phyloP scores from a whole-genome alignment of 495 filamentous ascomycete genomes.

The Hypoxylon lienhwacheense region DNA sequence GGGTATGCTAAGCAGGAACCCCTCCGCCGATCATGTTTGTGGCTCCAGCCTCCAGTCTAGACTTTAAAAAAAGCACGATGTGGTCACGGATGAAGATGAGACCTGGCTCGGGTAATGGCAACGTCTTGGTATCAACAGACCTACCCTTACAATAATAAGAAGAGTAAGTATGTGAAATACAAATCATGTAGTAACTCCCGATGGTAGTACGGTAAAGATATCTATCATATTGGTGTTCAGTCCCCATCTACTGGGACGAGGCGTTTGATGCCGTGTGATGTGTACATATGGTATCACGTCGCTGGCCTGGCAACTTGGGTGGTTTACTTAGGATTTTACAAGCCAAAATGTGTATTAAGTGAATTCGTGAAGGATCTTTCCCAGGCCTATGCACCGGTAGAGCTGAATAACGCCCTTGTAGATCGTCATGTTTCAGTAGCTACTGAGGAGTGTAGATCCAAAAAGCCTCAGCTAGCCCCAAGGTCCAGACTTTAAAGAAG shows the following conservation, averaged over 20 bases:
- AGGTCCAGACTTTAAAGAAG: too few species aligned
- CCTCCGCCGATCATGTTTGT: background rate
- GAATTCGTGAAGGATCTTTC: background rate
- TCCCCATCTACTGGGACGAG: too few species aligned
- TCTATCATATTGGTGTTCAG: too few species aligned
- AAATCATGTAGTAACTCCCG: too few species aligned
- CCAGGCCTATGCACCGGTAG: background rate
- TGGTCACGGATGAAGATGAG: conserved; percentile 11
- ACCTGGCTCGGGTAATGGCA: conserved; percentile 23
- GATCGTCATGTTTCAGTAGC: conserved; percentile 28
- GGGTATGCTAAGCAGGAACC: conserved; percentile 11
- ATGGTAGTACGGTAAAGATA: too few species aligned
- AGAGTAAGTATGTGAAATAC: too few species aligned
- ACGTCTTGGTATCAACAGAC: conserved; percentile 11
- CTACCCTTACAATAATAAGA: too few species aligned
- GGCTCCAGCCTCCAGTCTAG: background rate
- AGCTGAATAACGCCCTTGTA: conserved; percentile 24
- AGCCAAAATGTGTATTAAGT: too few species aligned
- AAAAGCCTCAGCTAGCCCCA: too few species aligned
- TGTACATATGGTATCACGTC: background rate
- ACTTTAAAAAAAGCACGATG: conserved; percentile 11
- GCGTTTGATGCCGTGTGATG: conserved; percentile 1
- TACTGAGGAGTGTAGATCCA: too few species aligned
- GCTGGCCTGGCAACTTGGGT: conserved; percentile 32
- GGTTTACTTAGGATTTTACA: conserved; percentile 13